These are phyloP conservation scores for Sporobolomyces phaffii DNA, from an alignment of 768 basidiomycete species.

Conservation along the genomic window DNA sequence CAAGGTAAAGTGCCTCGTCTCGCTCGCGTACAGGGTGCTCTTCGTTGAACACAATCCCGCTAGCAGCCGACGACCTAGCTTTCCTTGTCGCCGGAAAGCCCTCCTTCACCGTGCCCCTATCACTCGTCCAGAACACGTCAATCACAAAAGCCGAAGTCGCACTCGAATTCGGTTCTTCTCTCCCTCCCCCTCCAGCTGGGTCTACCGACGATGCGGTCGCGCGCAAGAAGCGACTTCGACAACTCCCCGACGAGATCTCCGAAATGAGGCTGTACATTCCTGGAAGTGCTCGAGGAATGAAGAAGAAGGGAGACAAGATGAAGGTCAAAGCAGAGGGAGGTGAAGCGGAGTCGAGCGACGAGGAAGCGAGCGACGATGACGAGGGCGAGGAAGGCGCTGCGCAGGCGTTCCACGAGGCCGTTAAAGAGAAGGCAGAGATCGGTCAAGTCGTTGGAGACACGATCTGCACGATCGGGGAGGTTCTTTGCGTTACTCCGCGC, in stretches of 20 bases:
- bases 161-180: slow-evolving; percentile 65
- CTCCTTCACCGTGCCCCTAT: slow-evolving; percentile 81
- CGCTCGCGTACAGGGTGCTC: too few relatives aligned
- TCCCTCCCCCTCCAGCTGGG: slow-evolving; percentile 34
- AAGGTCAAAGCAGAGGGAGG: slow-evolving; percentile 38
- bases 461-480: slow-evolving; percentile 89
- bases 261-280: slow-evolving; percentile 97
- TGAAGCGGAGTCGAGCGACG: slow-evolving; percentile 49
- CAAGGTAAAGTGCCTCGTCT: slow-evolving; percentile 57
- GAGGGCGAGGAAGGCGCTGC: slow-evolving; percentile 57
- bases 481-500: slow-evolving; percentile 79
- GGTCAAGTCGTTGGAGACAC: slow-evolving; percentile 84
- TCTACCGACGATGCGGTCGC: slow-evolving; percentile 27
- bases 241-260: slow-evolving; percentile 44
- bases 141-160: slow-evolving; percentile 98
- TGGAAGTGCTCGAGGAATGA: slow-evolving; percentile 62
- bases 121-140: slow-evolving; percentile 88
- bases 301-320: slow-evolving; percentile 54
- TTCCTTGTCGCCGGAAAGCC: slow-evolving; percentile 83
- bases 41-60: too few relatives aligned
- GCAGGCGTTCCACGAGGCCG: slow-evolving; percentile 89
- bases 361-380: slow-evolving; percentile 41
- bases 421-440: slow-evolving; percentile 94
- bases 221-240: slow-evolving; percentile 29
- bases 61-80: slow-evolving; percentile 78